Evolutionary conservation across 495 filamentous ascomycete species (phyloP).

Genomic region (Umbilicaria muhlenbergii): DNA sequence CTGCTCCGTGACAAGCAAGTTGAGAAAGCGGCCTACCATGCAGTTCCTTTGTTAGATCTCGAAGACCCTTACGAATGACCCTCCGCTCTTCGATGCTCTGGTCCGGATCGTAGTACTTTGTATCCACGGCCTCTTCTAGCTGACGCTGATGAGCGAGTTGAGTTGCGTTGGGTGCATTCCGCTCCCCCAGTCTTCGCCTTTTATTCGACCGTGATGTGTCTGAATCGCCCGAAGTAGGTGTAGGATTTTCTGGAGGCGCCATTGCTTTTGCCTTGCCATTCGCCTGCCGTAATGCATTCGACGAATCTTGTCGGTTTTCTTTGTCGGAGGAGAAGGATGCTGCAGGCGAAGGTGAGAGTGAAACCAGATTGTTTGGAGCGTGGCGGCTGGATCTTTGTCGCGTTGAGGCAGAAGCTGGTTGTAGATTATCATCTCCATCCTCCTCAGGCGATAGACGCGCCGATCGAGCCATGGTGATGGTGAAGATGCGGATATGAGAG

Average conservation of each 20-base stretch:
- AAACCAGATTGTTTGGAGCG: constrained; percentile 4
- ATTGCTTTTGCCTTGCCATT: constrained; percentile 10
- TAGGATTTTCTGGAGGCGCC: constrained; percentile 10
- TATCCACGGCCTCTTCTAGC: constrained; percentile 21
- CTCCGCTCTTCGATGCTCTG: constrained; percentile 71
- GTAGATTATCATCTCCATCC: constrained; percentile 2
- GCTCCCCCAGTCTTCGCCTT: constrained; percentile 27
- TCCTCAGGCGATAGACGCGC: constrained; percentile 12
- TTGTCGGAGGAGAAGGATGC: constrained; percentile 37
- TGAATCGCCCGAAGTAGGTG: constrained; percentile 4
- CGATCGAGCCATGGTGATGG: constrained; percentile 9
- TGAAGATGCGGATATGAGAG: not conserved
- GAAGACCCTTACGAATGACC: constrained; percentile 45
- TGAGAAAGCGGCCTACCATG: constrained; percentile 29
- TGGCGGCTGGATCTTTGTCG: constrained; percentile 2
- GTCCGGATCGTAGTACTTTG: constrained; percentile 68
- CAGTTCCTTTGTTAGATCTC: constrained; percentile 51
- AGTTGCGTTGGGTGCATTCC: constrained; percentile 10
- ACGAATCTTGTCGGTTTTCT: constrained; percentile 29
- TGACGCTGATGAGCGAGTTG: constrained; percentile 9
- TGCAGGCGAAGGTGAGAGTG: constrained; percentile 25
- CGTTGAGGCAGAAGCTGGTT: not conserved
- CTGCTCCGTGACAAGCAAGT: not conserved
- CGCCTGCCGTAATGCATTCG: constrained; percentile 1
- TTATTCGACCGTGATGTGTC: constrained; percentile 16